phyloP scores from a whole-genome alignment of 2,329 filamentous ascomycete genomes.

The Fusarium mangiferae region DNA sequence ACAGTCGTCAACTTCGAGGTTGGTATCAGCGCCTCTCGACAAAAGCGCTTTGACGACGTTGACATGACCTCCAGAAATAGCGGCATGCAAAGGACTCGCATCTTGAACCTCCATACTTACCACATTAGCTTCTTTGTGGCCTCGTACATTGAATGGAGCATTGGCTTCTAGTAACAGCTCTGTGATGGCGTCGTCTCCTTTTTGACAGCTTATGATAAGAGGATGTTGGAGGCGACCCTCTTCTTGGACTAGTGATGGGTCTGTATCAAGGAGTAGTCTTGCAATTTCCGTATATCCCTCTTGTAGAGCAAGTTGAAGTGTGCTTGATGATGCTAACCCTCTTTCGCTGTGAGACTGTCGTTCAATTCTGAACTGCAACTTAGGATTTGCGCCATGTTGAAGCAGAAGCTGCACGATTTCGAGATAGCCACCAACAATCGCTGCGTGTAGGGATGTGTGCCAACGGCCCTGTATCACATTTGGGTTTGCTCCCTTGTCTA shows the following conservation, averaged over 20 bases:
- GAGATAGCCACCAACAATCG: neutral
- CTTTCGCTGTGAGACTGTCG: no score
- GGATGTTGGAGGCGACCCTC: neutral
- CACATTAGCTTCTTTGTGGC: neutral
- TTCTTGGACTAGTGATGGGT: neutral
- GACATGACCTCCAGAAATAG: neutral
- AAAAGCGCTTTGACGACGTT: neutral
- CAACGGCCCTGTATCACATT: constrained; percentile 10
- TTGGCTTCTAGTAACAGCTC: neutral
- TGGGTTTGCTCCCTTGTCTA: neutral
- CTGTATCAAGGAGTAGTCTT: neutral
- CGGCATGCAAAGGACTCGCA: constrained; percentile 5
- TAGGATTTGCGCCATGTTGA: neutral
- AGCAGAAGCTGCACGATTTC: neutral
- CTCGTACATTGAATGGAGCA: neutral
- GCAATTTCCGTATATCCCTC: neutral
- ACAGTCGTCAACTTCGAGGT: neutral
- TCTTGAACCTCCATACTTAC: neutral
- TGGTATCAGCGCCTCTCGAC: neutral
- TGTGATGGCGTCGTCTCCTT: neutral
- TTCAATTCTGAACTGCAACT: neutral
- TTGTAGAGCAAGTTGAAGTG: neutral
- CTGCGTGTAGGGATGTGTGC: constrained; percentile 8
- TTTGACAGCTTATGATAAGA: neutral
- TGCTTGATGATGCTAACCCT: neutral